Evolutionary conservation across 2,329 filamentous ascomycete genomes (phyloP).

Genomic region (Scortechinia acanthostroma): DNA sequence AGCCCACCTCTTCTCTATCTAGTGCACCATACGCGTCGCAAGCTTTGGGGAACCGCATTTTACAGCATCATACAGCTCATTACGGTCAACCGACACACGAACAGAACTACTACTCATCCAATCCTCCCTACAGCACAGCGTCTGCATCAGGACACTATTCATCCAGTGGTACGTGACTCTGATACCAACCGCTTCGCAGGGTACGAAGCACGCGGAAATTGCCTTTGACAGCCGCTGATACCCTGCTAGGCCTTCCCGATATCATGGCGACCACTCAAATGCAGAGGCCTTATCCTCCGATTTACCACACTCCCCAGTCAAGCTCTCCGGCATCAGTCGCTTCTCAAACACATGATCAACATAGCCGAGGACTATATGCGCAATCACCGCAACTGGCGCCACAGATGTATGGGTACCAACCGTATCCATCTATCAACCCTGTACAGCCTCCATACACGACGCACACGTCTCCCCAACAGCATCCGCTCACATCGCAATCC

Average conservation of each 20-base stretch:
- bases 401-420: constrained; percentile 76
- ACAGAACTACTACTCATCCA: background rate
- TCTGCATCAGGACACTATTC: background rate
- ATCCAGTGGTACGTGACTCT: background rate
- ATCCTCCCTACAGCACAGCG: background rate
- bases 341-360: constrained; percentile 81
- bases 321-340: constrained; percentile 90
- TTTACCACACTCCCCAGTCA: constrained; percentile 91
- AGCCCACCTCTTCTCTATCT: background rate
- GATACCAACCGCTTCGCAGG: too few species aligned
- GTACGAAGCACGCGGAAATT: too few species aligned
- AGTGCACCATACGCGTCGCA: background rate
- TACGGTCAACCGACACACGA: background rate
- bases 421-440: constrained; percentile 30
- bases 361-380: constrained; percentile 79
- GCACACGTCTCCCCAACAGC: constrained; percentile 43
- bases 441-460: constrained; percentile 47
- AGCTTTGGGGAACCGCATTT: background rate
- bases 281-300: constrained; percentile 81
- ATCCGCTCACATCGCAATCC: constrained; percentile 43
- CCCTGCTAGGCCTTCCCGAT: constrained; percentile 43
- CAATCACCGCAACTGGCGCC: constrained; percentile 73
- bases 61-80: too few species aligned
- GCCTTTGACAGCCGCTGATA: too few species aligned
- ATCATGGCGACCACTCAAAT: constrained; percentile 62